Percentiles rank a stretch among this genome's conserved stretches.
phyloP scores from a whole-genome alignment of 139 green algal species.

The Yamagishiella unicocca region DNA sequence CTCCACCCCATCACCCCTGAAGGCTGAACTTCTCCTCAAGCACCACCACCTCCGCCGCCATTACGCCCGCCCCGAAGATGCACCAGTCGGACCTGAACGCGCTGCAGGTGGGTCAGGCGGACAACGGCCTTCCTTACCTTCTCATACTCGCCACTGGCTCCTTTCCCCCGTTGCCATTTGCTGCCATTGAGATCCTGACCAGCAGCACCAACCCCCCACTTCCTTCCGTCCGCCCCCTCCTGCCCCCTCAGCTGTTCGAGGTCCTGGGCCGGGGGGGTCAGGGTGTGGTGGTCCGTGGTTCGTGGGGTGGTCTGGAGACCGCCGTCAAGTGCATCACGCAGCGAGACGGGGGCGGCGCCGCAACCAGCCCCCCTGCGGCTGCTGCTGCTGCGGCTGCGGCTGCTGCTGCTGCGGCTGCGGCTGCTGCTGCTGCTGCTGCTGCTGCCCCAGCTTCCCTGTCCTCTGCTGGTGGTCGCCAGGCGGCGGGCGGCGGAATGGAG shows the following conservation, averaged over 20 bases:
- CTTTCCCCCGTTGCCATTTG: too few relatives aligned
- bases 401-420: neutral
- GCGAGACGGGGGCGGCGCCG: neutral
- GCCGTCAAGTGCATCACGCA: constrained; percentile 32
- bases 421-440: neutral
- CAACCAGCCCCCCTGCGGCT: neutral
- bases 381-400: neutral
- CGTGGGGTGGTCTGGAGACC: neutral
- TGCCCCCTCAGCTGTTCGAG: constrained; percentile 9
- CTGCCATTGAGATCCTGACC: too few relatives aligned
- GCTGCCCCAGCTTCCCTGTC: too few relatives aligned
- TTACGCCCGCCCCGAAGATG: neutral
- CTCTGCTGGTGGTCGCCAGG: too few relatives aligned
- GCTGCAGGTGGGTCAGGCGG: neutral
- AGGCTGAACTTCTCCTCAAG: too few relatives aligned
- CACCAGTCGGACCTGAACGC: neutral
- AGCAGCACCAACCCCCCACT: too few relatives aligned
- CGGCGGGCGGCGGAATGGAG: too few relatives aligned
- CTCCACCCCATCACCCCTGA: too few relatives aligned
- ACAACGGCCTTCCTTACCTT: too few relatives aligned
- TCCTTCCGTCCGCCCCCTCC: too few relatives aligned
- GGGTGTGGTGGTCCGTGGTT: constrained; percentile 13
- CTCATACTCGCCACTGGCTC: too few relatives aligned
- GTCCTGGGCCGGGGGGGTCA: constrained; percentile 22
- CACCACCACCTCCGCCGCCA: too few relatives aligned